Conservation (phyloP, 2,329 filamentous ascomycete species). For the Cytospora chrysosperma region DNA sequence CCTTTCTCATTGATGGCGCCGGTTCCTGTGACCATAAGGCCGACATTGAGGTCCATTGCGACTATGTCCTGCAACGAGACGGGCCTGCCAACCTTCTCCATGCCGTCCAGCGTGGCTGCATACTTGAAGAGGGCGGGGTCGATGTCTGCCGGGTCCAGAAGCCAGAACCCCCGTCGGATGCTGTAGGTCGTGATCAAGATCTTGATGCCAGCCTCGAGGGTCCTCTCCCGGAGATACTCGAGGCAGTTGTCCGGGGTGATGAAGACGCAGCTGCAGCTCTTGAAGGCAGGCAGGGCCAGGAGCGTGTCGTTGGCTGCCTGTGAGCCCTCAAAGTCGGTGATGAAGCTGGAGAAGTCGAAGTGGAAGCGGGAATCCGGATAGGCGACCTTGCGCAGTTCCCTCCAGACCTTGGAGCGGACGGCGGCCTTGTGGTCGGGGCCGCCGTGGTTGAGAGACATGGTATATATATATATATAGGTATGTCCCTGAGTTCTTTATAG, state of each 20-base stretch:
- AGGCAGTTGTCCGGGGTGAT: conserved; percentile 45
- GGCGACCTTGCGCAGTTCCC: conserved; percentile 38
- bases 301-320: conserved; percentile 34
- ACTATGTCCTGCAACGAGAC: conserved; percentile 38
- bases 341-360: conserved; percentile 43
- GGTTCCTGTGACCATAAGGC: conserved; percentile 40
- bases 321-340: conserved; percentile 42
- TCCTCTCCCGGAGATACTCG: conserved; percentile 38
- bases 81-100: conserved; percentile 40
- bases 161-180: conserved; percentile 41
- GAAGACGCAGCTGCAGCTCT: conserved; percentile 35
- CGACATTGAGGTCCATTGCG: conserved; percentile 31
- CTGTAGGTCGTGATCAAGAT: conserved; percentile 42
- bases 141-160: conserved; percentile 39
- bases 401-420: conserved; percentile 33
- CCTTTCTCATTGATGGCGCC: conserved; percentile 40
- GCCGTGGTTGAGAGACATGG: not conserved
- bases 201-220: conserved; percentile 40
- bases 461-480: not conserved
- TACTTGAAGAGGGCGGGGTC: conserved; percentile 30
- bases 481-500: no score
- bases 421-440: conserved; percentile 25
- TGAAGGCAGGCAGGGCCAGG: conserved; percentile 34
- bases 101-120: conserved; percentile 42
- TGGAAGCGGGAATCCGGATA: conserved; percentile 44